Evolutionary conservation across 345 rosid species (phyloP), one percentile per base, ranked within the genome.

Genomic region (Gossypium turneri): DNA sequence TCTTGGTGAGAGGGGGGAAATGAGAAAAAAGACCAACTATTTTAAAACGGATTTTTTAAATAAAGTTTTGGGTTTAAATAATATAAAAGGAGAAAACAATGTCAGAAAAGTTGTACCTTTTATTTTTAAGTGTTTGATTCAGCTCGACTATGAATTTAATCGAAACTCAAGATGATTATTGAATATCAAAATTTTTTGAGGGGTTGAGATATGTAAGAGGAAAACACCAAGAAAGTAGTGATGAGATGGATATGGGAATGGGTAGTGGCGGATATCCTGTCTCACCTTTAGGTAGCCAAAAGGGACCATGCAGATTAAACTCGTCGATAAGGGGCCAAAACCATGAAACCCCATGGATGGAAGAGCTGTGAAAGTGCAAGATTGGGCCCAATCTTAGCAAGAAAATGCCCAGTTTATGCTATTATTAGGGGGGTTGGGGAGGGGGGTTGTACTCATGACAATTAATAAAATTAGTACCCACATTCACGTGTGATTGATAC

Each of bases 251-350:
- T 47, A 47, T 47, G 51, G 51, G 27, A 27, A 12, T 27, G 20
- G 38, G 53, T 9, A 11, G 3, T 80, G 88, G 73, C 65, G 80
- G 80, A 68, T 80, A 82, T 82, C 81, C 11, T 84, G 89, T 86
- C 83, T 51, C 68, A 0, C 80, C 73, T 78, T 86, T 74, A 22
- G 19, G 25, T 24, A 22, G 64, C 55, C 72, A 64, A 20, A n/a
- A 74, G 34, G 86, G 84, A 73, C 79, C 67, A 72, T 48, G 1
- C 73, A 43, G 41, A 65, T 43, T 75, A 20, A 60, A 66, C 10
- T 73, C 68, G 19, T 27, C 47, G 7, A 10, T 44, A 12, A 63
- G 70, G 78, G 52, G 81, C 51, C 65, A 2, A 64, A 68, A 16
- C 74, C 75, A 22, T 12, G 0, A n/a, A 7, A 47, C 24, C 27